These are phyloP conservation scores for Penicillium paneum DNA, from an alignment of 2,329 filamentous ascomycete species.

Conservation along the genomic window DNA sequence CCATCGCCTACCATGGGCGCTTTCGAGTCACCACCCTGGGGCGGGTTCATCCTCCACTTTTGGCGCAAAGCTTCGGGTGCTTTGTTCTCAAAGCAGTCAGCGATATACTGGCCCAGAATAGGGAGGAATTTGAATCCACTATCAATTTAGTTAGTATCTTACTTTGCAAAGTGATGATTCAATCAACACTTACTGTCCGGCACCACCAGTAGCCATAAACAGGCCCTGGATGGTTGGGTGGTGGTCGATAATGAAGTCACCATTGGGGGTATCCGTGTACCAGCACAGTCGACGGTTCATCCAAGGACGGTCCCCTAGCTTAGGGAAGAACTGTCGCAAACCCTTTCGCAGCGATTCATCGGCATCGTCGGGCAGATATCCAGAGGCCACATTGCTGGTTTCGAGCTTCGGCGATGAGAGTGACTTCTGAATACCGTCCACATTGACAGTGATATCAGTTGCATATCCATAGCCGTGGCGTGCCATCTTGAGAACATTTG, in stretches of 20 bases:
- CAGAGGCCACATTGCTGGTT: conserved; percentile 38
- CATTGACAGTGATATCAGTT: conserved; percentile 30
- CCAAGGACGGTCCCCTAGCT: conserved; percentile 58
- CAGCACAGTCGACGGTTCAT: conserved; percentile 63
- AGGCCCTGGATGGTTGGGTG: conserved; percentile 59
- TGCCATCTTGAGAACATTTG: conserved; percentile 59
- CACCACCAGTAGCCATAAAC: conserved; percentile 25
- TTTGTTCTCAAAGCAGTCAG: conserved; percentile 52
- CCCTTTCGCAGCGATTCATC: conserved; percentile 58
- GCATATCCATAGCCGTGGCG: conserved; percentile 64
- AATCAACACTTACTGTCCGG: conserved; percentile 23
- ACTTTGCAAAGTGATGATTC: not conserved
- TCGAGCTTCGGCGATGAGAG: conserved; percentile 40
- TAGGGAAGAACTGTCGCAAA: conserved; percentile 58
- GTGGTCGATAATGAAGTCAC: conserved; percentile 66
- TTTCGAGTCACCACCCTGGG: conserved; percentile 1
- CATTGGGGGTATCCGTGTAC: conserved; percentile 68
- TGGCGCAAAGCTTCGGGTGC: conserved; percentile 52
- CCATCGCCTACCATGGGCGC: conserved; percentile 25
- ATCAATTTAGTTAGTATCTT: conserved; percentile 2
- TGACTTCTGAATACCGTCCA: conserved; percentile 16
- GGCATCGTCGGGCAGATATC: conserved; percentile 50
- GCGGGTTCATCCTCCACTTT: conserved; percentile 51
- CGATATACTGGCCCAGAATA: conserved; percentile 60
- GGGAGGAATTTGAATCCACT: conserved; percentile 62